Base-by-base conservation (phyloP, 371 early-diverging fungal species). In the Nematocida displodere region DNA sequence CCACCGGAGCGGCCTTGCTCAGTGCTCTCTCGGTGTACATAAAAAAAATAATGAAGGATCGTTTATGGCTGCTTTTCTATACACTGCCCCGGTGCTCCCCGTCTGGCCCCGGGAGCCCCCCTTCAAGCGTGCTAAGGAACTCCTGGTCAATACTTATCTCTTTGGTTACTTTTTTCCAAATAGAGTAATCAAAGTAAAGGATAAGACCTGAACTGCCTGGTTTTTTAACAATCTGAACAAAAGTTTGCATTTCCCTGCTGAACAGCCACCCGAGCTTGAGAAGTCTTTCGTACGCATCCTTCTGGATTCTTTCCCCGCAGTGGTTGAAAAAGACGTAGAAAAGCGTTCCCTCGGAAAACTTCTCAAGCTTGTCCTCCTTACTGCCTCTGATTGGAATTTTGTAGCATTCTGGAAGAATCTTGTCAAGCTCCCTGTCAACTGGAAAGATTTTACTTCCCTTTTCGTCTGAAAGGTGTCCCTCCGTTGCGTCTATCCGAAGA, bases 121-220 rank as follows among this genome's bases (percentile, higher is more conserved):
- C 44, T 42, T 42, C 59, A 42, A 71, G 59, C 24, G 75, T 71
- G 48, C 59, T 71, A 8, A 71, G 33, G 34, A 71, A 71, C 3
- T 26, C 75, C 20, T 66, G 50, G 28, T 71, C 75, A 29, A 71
- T 42, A 13, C 1, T 40, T 2, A 71, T 56, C 34, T 71, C 75
- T 62, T 71, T 71, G n/a, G 75, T 71, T 20, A 71, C 75, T 33
- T 71, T 71, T 37, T 71, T 71, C 75, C 75, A 71, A 11, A 62
- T 71, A 31, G 61, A 71, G 61, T 71, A 61, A 28, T 71, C 75
- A 36, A 71, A 71, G 50, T 71, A 71, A 15, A 71, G 52, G 15
- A 71, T 71, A 24, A 71, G 62, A 22, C 68, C 68, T 15, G 59
- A 11, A 20, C 24, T 52, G 17, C 46, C 24, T 0, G 7, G n/a